Percentiles rank a stretch among this genome's conserved stretches.
These are phyloP conservation scores for Phoma sp. DNA, from an alignment of 2,329 filamentous ascomycete species.

Conservation along the genomic window DNA sequence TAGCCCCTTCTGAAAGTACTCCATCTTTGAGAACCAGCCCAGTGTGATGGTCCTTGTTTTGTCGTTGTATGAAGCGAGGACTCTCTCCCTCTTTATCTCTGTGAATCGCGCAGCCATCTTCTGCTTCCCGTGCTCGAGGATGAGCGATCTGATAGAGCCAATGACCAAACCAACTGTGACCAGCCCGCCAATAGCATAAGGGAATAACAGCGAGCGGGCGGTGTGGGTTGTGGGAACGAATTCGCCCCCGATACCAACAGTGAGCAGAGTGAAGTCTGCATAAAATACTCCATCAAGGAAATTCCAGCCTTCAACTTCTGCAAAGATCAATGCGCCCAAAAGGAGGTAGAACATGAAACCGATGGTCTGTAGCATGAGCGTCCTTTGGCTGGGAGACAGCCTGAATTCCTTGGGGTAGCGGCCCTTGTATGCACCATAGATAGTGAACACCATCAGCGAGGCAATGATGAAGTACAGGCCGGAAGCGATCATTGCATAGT, in stretches of 20 bases:
- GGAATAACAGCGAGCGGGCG: slow-evolving; percentile 61
- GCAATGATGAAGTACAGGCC: slow-evolving; percentile 64
- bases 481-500: slow-evolving; percentile 67
- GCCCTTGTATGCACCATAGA: slow-evolving; percentile 61
- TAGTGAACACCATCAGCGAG: slow-evolving; percentile 62
- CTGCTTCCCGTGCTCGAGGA: slow-evolving; percentile 59
- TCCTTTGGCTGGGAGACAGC: slow-evolving; percentile 64
- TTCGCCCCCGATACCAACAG: slow-evolving; percentile 62
- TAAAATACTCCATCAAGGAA: slow-evolving; percentile 64
- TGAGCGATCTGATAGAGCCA: slow-evolving; percentile 59
- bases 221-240: slow-evolving; percentile 59
- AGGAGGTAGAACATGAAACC: slow-evolving; percentile 58
- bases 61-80: slow-evolving; percentile 50
- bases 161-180: slow-evolving; percentile 64
- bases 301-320: slow-evolving; percentile 60
- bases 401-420: slow-evolving; percentile 65
- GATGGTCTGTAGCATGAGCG: slow-evolving; percentile 62
- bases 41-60: slow-evolving; percentile 54
- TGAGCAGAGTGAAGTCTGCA: slow-evolving; percentile 64
- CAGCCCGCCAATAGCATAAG: slow-evolving; percentile 63
- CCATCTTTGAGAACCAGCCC: slow-evolving; percentile 49
- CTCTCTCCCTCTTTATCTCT: slow-evolving; percentile 56
- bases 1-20: slow-evolving; percentile 51
- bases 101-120: slow-evolving; percentile 60
- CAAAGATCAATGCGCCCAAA: slow-evolving; percentile 56